Evolutionary conservation across 2,329 filamentous ascomycete genomes (phyloP), one percentile per base, ranked within the genome.

Genomic region (Nakataea oryzae): DNA sequence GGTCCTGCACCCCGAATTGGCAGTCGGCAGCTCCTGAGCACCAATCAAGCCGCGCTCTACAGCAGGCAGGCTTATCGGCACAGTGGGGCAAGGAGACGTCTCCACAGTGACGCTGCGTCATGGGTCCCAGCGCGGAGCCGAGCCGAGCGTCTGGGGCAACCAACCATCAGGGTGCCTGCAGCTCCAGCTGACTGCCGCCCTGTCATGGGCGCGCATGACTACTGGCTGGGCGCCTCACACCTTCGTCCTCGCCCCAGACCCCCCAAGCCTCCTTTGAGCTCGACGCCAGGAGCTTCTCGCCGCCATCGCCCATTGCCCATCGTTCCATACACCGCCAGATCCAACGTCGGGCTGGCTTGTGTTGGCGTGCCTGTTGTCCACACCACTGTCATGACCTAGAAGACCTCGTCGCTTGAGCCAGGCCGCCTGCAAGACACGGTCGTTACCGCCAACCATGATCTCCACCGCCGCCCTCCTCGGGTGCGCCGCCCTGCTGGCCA

Each of bases 401-500:
- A 50, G 41, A 8, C 14, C n/a, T n/a, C n/a, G n/a, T n/a, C n/a
- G n/a, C n/a, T n/a, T n/a, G n/a, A 47, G 41, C 21, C 41, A 17
- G n/a, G 41, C 7, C 41, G 41, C 41, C 54, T 28, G 11, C 54
- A 56, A 56, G 24, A n/a, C 27, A 54, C 54, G 27, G 26, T n/a
- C 12, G 14, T 26, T 24, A 11, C 24, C 41, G 17, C 41, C 41
- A 8, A 62, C 56, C 6, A 62, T 62, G 62, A 11, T 21, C 13
- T 62, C 28, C 14, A 50, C 47, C 32, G 28, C 14, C 50, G 70
- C 71, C 54, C 64, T 79, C 62, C 71, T 74, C 61, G 71, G 71
- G 59, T 70, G 73, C 61, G 76, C 72, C 79, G 78, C 26, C 58
- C 69, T 54, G 68, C 74, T 64, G 73, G 59, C 69, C 55, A 68